A percentile compares a stretch with the other conserved stretches of the same genome.
Conservation (phyloP, 2,329 filamentous ascomycete genomes). For the Colletotrichum agaves region DNA sequence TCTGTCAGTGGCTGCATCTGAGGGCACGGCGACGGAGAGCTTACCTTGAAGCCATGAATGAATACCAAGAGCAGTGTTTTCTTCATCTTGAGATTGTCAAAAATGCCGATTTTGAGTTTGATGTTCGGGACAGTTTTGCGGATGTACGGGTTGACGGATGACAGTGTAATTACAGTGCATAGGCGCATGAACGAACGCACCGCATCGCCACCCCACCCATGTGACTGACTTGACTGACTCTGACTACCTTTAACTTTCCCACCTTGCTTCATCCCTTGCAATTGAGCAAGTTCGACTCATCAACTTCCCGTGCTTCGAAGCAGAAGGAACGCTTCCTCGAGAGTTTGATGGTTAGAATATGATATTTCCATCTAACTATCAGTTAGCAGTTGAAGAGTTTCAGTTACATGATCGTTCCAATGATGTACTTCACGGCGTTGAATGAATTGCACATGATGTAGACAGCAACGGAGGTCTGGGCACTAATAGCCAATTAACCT, state of each 20-base stretch:
- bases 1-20: conserved; percentile 15
- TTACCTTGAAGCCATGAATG: conserved; percentile 87
- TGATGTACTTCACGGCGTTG: not conserved
- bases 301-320: not conserved
- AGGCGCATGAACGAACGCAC: not conserved
- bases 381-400: no score
- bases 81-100: conserved; percentile 66
- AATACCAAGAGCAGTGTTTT: conserved; percentile 86
- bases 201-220: conserved; percentile 33
- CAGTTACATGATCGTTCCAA: no score
- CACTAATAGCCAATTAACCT: not conserved
- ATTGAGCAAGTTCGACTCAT: not conserved
- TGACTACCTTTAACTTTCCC: not conserved
- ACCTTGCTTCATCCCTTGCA: not conserved
- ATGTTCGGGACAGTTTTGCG: conserved; percentile 12
- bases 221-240: conserved; percentile 24
- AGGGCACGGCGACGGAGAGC: not conserved
- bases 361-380: no score
- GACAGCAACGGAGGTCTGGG: not conserved
- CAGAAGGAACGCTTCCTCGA: not conserved
- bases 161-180: conserved; percentile 9
- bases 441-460: not conserved
- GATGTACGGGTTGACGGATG: not conserved
- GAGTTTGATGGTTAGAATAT: not conserved
- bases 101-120: not conserved